Evolutionary conservation across 768 basidiomycete genomes (phyloP).

Genomic region (Hirschioporus abietinus): DNA sequence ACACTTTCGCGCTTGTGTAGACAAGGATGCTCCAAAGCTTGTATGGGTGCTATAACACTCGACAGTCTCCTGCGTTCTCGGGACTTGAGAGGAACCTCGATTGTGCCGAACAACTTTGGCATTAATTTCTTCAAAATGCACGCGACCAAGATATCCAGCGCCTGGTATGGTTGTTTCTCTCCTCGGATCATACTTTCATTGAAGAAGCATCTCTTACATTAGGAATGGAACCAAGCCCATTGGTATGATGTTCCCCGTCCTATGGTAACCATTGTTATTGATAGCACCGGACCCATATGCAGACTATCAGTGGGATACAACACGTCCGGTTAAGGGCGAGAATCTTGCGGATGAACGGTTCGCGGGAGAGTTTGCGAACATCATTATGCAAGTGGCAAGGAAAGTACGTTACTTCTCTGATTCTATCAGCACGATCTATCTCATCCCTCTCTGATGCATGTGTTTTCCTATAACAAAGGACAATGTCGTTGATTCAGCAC

Average conservation of each 20-base stretch:
- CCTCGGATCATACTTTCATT: not conserved
- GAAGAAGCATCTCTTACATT: not conserved
- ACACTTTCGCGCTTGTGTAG: not conserved
- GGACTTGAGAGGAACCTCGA: not conserved
- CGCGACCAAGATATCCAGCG: not conserved
- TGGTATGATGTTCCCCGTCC: not conserved
- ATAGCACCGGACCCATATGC: not conserved
- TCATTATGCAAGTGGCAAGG: not conserved
- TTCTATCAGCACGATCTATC: not conserved
- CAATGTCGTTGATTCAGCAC: not conserved
- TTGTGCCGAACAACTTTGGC: not conserved
- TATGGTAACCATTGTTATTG: too few relatives aligned
- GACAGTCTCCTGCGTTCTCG: slow-evolving; percentile 12
- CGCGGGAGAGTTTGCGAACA: not conserved
- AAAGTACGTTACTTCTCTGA: not conserved
- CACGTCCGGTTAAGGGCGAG: not conserved
- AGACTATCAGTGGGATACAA: not conserved
- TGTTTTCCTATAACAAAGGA: not conserved
- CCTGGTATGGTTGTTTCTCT: not conserved
- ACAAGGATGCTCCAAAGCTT: slow-evolving; percentile 20
- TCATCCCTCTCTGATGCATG: not conserved
- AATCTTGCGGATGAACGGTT: not conserved
- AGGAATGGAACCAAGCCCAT: not conserved
- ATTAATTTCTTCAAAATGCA: not conserved
- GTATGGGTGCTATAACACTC: slow-evolving; percentile 18